Evolutionary conservation across 306 rosid species (phyloP).

Genomic region (Quercus engelmannii): DNA sequence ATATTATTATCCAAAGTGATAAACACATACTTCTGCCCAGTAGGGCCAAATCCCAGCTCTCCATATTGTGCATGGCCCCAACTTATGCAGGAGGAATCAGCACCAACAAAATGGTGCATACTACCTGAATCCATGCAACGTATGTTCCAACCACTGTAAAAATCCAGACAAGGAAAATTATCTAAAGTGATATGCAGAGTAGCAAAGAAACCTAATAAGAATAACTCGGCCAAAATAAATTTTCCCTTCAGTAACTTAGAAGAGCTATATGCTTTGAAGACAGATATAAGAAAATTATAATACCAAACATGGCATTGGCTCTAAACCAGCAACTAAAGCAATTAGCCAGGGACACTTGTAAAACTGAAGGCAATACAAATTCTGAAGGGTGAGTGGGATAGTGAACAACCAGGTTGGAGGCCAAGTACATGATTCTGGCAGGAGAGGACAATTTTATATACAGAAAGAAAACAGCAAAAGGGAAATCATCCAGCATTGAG

Average conservation of each 20-base stretch:
- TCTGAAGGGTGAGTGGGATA: background rate
- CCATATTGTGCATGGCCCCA: constrained; percentile 99
- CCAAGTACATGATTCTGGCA: background rate
- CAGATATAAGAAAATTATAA: background rate
- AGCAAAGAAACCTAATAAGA: background rate
- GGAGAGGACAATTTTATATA: background rate
- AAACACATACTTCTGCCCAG: constrained; percentile 82
- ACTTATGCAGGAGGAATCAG: constrained; percentile 94
- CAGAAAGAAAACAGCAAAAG: background rate
- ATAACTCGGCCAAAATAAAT: background rate
- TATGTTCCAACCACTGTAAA: constrained; percentile 84
- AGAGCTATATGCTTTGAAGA: background rate
- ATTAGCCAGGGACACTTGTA: background rate
- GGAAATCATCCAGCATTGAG: background rate
- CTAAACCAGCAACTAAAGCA: background rate
- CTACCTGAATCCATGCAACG: constrained; percentile 98
- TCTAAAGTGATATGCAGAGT: constrained; percentile 15
- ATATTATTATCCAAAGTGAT: background rate
- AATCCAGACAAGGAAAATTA: background rate
- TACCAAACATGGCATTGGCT: background rate
- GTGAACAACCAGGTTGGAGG: background rate
- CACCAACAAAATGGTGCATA: constrained; percentile 98
- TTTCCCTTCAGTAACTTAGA: background rate
- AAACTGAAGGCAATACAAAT: background rate
- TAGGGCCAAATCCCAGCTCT: constrained; percentile 96